phyloP scores from a whole-genome alignment of 345 rosid genomes.

The Diplotaxis tenuifolia region DNA sequence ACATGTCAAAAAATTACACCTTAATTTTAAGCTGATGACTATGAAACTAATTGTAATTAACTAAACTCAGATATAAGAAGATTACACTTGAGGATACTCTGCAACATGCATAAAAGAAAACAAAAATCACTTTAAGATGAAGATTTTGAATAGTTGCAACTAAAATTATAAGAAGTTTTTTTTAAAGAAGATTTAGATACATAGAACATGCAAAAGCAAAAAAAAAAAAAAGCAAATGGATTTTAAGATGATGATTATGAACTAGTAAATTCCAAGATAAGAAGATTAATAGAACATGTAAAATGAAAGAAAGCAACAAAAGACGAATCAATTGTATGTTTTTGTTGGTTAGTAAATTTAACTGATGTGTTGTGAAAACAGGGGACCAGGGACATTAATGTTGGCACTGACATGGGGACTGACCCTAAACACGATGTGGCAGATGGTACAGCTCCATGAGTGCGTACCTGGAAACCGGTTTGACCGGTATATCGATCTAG shows the following conservation, averaged over 20 bases:
- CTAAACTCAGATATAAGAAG: background rate
- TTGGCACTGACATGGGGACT: conserved; percentile 74
- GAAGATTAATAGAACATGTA: background rate
- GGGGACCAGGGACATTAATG: conserved; percentile 86
- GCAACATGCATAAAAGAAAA: background rate
- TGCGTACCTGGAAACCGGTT: conserved; percentile 88
- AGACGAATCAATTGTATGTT: background rate
- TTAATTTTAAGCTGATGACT: background rate
- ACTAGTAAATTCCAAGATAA: background rate
- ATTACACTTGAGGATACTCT: no score
- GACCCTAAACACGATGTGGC: conserved; percentile 96
- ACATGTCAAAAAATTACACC: background rate
- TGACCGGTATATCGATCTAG: conserved; percentile 87
- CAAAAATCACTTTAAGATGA: no score
- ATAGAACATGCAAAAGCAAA: background rate
- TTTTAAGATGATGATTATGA: background rate
- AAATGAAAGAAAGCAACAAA: background rate
- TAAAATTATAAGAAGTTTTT: no score
- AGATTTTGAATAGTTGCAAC: no score
- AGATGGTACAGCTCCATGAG: conserved; percentile 91
- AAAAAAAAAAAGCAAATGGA: background rate
- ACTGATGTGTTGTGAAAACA: conserved; percentile 32
- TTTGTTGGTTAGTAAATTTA: background rate
- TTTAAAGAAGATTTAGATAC: background rate
- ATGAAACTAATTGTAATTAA: background rate